Evolutionary conservation across 441 rosid genomes (phyloP), one percentile per base, ranked within the genome.

Genomic region (Pelargonium fulgidum): DNA sequence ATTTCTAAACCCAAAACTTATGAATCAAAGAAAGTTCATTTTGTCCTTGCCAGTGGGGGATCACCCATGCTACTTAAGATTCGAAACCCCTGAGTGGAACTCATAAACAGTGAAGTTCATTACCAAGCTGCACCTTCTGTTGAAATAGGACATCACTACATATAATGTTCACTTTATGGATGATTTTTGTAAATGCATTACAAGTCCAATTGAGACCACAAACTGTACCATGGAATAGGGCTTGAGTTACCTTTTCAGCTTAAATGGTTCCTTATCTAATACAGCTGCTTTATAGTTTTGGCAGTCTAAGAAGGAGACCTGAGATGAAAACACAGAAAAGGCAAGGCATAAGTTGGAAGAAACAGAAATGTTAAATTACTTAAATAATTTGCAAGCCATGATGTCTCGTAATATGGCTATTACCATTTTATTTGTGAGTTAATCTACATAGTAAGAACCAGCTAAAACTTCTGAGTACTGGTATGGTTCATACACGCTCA

Each of bases 301-400:
- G 67, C 59, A 70, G 70, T 89, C 94, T 4, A 91, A 79, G 87
- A 91, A 93, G 16, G 93, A 81, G 73, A 91, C 76, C 99, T 93
- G 82, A 68, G 62, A 67, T 56, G 44, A 52, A 68, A 24, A 45
- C 41, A 72, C 62, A 58, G 62, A 59, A 29, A 69, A 56, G 50
- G 62, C 22, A 29, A 69, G 66, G 50, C 58, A 16, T 41, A 10
- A 36, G 9, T 36, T 29, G 22, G 26, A 65, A 65, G 19, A 54
- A 54, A 54, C 9, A 0, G 24, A 56, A 56, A 56, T 6, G 62
- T 56, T 56, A 14, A 75, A 47, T 33, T 2, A 66, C 62, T 56
- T 56, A 14, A 75, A 47, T 33, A 3, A 66, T 65, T 65, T 54
- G 44, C 17, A 26, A 52, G 52, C 10, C 4, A 16, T 50, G 22